Base-by-base conservation (phyloP, 2,329 filamentous ascomycete genomes). In the Trichoderma hamatum region DNA sequence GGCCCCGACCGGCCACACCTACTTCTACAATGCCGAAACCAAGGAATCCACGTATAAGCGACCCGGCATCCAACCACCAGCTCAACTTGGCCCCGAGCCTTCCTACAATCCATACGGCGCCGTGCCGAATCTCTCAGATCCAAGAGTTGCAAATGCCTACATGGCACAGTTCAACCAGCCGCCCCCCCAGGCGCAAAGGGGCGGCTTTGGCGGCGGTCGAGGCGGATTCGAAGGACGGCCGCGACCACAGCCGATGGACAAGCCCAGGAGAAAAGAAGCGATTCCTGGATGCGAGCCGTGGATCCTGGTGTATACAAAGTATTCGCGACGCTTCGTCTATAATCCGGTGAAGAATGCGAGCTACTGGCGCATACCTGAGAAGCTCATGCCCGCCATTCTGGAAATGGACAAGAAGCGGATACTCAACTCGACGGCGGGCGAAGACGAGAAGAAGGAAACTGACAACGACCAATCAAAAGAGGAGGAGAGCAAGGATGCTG, bases 351-450 rank as follows among this genome's bases (percentile, higher is more conserved):
- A 95, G 72, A 92, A 95, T 46, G 86, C 94, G 73, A 98, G 94
- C 79, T 94, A 94, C 79, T 99, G 96, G 96, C 93, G 93, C 75
- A 96, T 97, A 74, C 96, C 96, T 0, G 88, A 93, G 67, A 90
- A 96, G 77, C 85, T 99, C 43, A 90, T 94, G 85, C 89, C 91
- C 70, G 93, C 89, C 16, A 92, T 96, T 66, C 73, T 90, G 62
- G 86, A 89, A 71, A 82, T 93, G 67, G 93, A 97, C 78, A 88
- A 91, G 77, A 89, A 90, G 72, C 87, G 88, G 70, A 90, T 90
- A 80, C 82, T 88, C 81, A 80, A 86, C 75, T 87, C 89, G 81
- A 84, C 83, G 0, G 76, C 75, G 0, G 62, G 66, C 21, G 72
- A 74, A 30, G 68, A 55, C 26, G 62, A 67, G 66, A 28, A 7